A percentile compares a stretch with the other conserved stretches of the same genome.
These are phyloP conservation scores for Kwoniella heveanensis DNA, from an alignment of 768 basidiomycete genomes.

Conservation along the genomic window DNA sequence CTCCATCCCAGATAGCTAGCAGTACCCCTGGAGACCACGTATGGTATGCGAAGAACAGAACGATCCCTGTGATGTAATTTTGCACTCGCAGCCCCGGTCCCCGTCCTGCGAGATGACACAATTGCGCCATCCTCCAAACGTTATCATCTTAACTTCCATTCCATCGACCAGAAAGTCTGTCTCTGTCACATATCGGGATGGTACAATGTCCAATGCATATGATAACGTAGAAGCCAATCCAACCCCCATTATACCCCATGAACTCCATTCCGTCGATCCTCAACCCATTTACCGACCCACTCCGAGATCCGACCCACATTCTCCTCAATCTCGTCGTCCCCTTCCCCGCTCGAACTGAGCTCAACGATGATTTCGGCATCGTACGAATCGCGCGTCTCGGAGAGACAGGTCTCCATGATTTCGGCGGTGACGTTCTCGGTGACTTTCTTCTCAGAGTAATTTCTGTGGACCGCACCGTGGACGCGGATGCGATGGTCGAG, in stretches of 20 bases:
- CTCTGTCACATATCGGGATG: too few species aligned
- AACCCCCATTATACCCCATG: slow-evolving; percentile 14
- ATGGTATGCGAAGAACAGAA: too few species aligned
- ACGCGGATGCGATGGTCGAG: not conserved
- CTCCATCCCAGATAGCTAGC: too few species aligned
- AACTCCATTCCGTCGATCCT: slow-evolving; percentile 47
- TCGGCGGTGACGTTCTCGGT: slow-evolving; percentile 98
- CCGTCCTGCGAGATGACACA: too few species aligned
- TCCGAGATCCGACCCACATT: slow-evolving; percentile 84
- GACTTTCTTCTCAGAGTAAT: slow-evolving; percentile 87
- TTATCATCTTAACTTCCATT: too few species aligned
- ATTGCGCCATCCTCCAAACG: too few species aligned
- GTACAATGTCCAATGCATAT: too few species aligned
- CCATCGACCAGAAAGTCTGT: too few species aligned
- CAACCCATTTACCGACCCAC: slow-evolving; percentile 79
- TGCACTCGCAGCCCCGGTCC: too few species aligned
- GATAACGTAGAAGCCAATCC: too few species aligned
- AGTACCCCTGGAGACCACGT: too few species aligned
- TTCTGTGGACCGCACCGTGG: slow-evolving; percentile 59
- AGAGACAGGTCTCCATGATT: slow-evolving; percentile 89
- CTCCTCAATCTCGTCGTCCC: slow-evolving; percentile 74
- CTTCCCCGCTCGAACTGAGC: slow-evolving; percentile 64
- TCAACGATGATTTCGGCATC: slow-evolving; percentile 82
- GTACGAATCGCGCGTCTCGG: slow-evolving; percentile 87
- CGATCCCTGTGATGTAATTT: too few species aligned